Evolutionary conservation across 345 rosid species (phyloP).

Genomic region (Acer yangbiense): DNA sequence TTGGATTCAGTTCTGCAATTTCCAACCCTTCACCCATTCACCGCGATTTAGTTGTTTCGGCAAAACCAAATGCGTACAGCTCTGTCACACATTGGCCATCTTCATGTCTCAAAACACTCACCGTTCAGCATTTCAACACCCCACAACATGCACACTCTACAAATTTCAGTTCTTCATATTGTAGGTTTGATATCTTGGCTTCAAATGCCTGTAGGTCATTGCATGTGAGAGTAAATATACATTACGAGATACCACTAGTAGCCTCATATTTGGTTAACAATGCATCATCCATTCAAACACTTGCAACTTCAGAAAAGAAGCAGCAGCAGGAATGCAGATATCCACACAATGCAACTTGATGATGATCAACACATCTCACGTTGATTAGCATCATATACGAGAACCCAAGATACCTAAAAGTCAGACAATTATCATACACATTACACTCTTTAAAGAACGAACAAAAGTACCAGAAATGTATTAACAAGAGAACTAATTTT

Average conservation of each 20-base stretch:
- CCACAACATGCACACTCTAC: background rate
- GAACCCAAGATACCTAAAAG: slow-evolving; percentile 32
- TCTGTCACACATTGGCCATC: background rate
- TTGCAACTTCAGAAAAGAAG: background rate
- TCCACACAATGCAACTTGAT: background rate
- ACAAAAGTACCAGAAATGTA: background rate
- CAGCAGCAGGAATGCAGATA: background rate
- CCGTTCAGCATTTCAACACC: background rate
- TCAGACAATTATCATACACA: background rate
- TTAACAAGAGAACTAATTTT: background rate
- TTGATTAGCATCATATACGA: slow-evolving; percentile 9
- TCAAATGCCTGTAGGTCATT: background rate
- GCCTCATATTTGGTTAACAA: background rate
- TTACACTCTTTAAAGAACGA: background rate
- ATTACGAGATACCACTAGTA: too few species aligned
- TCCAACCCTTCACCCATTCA: background rate
- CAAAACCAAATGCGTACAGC: background rate
- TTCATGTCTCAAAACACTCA: background rate
- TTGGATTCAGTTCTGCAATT: background rate
- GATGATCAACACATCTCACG: background rate
- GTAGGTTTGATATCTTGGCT: background rate
- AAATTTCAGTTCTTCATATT: background rate
- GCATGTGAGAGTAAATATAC: too few species aligned
- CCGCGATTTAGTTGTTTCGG: background rate
- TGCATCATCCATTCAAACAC: background rate